Conservation (phyloP, 192 early-diverging fungal genomes). For the Dissophora globulifera region DNA sequence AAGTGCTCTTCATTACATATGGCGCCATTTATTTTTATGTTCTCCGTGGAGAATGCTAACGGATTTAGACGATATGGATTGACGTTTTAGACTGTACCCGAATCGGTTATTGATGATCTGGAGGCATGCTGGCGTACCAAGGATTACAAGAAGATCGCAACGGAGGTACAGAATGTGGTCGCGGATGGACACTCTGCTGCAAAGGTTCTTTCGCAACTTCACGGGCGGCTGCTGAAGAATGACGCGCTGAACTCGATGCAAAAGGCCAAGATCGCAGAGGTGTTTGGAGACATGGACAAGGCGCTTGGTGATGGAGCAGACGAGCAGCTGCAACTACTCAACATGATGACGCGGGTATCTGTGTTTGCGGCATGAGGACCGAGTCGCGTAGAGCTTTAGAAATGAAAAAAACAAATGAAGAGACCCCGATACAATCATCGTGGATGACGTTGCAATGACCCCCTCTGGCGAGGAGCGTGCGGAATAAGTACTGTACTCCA, state of each 20-base stretch:
- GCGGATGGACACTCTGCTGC: conserved; percentile 80
- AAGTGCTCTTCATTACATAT: conserved; percentile 24
- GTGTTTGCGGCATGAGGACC: conserved; percentile 28
- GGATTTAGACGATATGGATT: no score
- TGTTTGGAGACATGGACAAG: conserved; percentile 78
- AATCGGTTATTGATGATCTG: conserved; percentile 68
- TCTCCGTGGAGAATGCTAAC: no score
- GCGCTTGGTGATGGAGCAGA: conserved; percentile 87
- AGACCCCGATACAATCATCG: not conserved
- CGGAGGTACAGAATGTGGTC: conserved; percentile 67
- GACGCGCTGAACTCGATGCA: conserved; percentile 70
- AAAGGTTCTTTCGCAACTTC: conserved; percentile 80
- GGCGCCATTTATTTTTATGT: not conserved
- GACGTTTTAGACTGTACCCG: conserved; percentile 68
- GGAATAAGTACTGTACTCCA: no score
- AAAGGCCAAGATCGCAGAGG: conserved; percentile 75
- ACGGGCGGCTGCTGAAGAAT: conserved; percentile 71
- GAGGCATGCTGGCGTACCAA: conserved; percentile 63
- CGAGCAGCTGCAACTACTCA: conserved; percentile 87
- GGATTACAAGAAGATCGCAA: conserved; percentile 59
- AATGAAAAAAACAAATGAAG: not conserved
- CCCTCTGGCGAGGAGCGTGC: no score
- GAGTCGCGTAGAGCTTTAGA: not conserved
- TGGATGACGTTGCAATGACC: no score
- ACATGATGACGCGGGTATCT: conserved; percentile 66